A percentile compares a stretch with the other conserved stretches of the same genome.
These are phyloP conservation scores for Plenodomus lindquistii DNA, from an alignment of 2,329 filamentous ascomycete species.

Conservation along the genomic window DNA sequence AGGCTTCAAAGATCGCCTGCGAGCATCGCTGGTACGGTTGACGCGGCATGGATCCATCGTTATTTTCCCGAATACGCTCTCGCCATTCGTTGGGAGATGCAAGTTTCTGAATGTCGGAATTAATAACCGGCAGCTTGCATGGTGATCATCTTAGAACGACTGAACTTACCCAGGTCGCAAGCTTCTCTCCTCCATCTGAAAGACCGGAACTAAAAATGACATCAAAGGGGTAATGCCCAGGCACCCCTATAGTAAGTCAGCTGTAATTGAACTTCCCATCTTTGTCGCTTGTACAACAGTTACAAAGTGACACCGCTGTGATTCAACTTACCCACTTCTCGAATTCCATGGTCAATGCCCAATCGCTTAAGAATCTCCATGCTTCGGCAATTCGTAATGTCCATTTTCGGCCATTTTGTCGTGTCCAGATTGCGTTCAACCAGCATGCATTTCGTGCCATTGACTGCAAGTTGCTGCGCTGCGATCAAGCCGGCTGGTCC, in stretches of 20 bases:
- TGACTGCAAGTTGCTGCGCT: constrained; percentile 19
- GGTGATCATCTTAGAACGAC: neutral
- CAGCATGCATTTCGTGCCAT: constrained; percentile 23
- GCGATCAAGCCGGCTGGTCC: constrained; percentile 32
- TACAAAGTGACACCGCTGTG: neutral
- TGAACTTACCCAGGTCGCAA: constrained; percentile 14
- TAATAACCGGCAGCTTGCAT: neutral
- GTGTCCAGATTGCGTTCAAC: constrained; percentile 31
- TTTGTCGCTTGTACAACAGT: neutral
- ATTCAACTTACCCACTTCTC: constrained; percentile 12
- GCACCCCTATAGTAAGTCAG: constrained; percentile 4
- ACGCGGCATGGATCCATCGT: constrained; percentile 38
- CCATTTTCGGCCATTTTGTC: constrained; percentile 48
- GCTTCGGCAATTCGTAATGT: constrained; percentile 40
- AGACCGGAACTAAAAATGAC: constrained; percentile 20
- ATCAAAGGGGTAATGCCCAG: constrained; percentile 9
- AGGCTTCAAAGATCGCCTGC: constrained; percentile 5
- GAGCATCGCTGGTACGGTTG: constrained; percentile 4
- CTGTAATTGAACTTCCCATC: neutral
- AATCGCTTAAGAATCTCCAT: constrained; percentile 43
- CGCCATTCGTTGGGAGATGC: constrained; percentile 15
- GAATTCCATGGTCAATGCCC: constrained; percentile 32
- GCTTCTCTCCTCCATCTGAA: constrained; percentile 5
- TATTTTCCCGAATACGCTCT: constrained; percentile 24
- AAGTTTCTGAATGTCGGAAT: constrained; percentile 4